Base-by-base conservation (phyloP, 1,284 basidiomycete genomes). In the Tylopilus sp. region DNA sequence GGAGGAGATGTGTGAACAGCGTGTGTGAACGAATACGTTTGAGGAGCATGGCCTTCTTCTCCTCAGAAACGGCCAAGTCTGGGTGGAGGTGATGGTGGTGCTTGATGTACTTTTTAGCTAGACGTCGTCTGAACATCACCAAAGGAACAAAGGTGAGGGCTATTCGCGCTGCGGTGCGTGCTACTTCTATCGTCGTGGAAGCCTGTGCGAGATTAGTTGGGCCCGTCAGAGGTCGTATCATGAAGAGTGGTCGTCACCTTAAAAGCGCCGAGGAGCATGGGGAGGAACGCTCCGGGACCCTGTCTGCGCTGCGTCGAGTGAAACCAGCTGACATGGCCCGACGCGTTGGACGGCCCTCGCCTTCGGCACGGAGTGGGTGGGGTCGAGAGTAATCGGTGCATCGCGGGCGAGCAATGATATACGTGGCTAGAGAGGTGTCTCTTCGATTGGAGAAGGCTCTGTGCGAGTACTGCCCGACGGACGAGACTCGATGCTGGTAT, bases 91-190 rank as follows among this genome's bases (percentile, higher is more conserved):
- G 72, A 48, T 81, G 75, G 19, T 78, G 74, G 31, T 66, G 69
- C 47, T 75, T 72, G 47, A 89, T 74, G 19, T 76, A 70, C 53
- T 73, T 75, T 44, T 68, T 72, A 2, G 77, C 70, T 55, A 74
- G 77, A 46, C 73, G 65, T 47, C 81, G 85, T 53, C 75, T 78
- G 25, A 88, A 54, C 30, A 85, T 62, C 42, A 88, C 59, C 28
- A 86, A 59, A 31, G 87, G 87, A 11, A 88, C 70, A 55, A 92
- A 79, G 0, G 87, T 89, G 40, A 91, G 71, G 0, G 79, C 80
- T 48, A 91, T 74, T 49, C 89, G 78, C 34, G 74, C 81, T 31
- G 78, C 76, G 13, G 81, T 86, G 41, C 83, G 76, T 13, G 80
- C 77, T 18, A 84, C 43, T 59, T 86, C 82, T 48, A 91, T 71